Evolutionary conservation across 2,329 filamentous ascomycete genomes (phyloP), one percentile per base, ranked within the genome.

Genomic region (Aspergillus aculeatus): DNA sequence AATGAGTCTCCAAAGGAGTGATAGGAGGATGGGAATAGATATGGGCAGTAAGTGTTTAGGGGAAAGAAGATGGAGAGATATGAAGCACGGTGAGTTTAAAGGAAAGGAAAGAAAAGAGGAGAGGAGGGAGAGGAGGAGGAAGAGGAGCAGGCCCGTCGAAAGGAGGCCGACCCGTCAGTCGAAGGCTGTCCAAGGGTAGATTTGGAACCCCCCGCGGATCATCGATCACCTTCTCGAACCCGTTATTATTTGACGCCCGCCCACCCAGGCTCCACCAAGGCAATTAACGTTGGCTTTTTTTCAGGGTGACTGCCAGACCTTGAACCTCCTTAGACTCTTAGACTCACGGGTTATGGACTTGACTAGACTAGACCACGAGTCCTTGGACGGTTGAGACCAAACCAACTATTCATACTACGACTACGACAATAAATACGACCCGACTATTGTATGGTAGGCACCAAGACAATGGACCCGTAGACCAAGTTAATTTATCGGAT

Each of bases 161-260:
- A 56, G 61, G 59, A 56, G 55, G 55, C 47, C 23, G 32, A 44
- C 38, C 38, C 38, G 38, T 44, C 38, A 44, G 26, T 29, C 32
- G 16, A 12, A 35, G 32, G 11, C 32, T 16, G 32, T 35, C 32
- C 12, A 35, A n/a, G 58, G 60, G 54, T 49, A 56, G 58, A 50
- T 23, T 56, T 49, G 54, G 55, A 47, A 47, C 59, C 54, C 63
- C 61, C 64, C 63, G 63, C 63, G 63, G 63, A 66, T 66, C 64
- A 61, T 61, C 58, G 32, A 61, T 58, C 50, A 51, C 23, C 47
- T 32, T 61, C 26, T 50, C 12, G 38, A 44, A 56, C 50, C 57
- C 32, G 47, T 54, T 54, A 26, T 57, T 50, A 54, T 44, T 54
- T 54, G 51, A 54, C 49, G 49, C 44, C 57, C 21, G 21, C 55